These are phyloP conservation scores for Noccaea bulbosa DNA, from an alignment of 345 rosid genomes.

Conservation along the genomic window DNA sequence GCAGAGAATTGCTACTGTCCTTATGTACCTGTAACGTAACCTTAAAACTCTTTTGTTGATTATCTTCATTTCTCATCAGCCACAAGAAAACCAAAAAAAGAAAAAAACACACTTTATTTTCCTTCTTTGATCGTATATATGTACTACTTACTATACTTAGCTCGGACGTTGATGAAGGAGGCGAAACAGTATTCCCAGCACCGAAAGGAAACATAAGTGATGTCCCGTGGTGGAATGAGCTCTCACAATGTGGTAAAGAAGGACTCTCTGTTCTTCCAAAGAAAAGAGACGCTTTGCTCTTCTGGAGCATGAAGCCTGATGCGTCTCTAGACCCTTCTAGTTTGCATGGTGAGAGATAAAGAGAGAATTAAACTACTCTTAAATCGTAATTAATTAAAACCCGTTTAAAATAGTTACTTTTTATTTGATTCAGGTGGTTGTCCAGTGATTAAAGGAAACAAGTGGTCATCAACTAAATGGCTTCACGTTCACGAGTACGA, in stretches of 20 bases:
- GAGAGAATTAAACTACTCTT: constrained; percentile 22
- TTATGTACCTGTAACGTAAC: constrained; percentile 88
- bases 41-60: background rate
- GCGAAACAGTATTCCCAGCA: constrained; percentile 87
- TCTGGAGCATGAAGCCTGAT: constrained; percentile 92
- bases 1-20: constrained; percentile 85
- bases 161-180: constrained; percentile 96
- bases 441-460: constrained; percentile 84
- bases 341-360: constrained; percentile 68
- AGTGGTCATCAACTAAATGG: constrained; percentile 99
- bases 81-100: background rate
- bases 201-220: constrained; percentile 81
- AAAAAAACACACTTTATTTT: background rate
- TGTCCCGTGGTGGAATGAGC: constrained; percentile 88
- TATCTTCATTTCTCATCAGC: background rate
- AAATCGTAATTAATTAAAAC: background rate
- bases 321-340: constrained; percentile 73
- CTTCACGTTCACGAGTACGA: constrained; percentile 69
- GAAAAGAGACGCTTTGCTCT: constrained; percentile 89
- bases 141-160: constrained; percentile 27
- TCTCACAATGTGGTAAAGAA: constrained; percentile 74
- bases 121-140: constrained; percentile 29
- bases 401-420: background rate
- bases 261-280: constrained; percentile 86
- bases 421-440: constrained; percentile 69